phyloP scores from a whole-genome alignment of 352 stramenopile species.

The Pythium sp. region DNA sequence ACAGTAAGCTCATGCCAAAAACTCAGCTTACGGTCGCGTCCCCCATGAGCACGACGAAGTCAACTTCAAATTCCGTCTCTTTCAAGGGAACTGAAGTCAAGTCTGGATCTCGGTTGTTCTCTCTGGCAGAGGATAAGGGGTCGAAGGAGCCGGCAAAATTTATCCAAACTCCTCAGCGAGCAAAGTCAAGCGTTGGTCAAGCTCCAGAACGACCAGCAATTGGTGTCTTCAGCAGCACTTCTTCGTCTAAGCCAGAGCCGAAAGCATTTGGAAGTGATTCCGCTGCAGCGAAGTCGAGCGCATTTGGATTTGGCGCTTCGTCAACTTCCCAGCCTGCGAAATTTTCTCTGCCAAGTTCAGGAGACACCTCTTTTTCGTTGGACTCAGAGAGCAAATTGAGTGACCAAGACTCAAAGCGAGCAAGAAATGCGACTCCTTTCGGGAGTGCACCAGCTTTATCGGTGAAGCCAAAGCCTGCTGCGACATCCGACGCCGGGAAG shows the following conservation, averaged over 20 bases:
- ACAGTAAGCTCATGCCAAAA: conserved; percentile 70
- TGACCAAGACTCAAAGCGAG: conserved; percentile 11
- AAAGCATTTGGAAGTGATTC: conserved; percentile 6
- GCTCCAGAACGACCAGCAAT: conserved; percentile 47
- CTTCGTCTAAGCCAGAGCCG: conserved; percentile 4
- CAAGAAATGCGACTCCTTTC: neutral
- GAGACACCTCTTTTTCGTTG: conserved; percentile 14
- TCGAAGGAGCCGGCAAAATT: conserved; percentile 52
- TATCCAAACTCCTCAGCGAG: conserved; percentile 40
- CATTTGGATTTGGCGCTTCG: conserved; percentile 7
- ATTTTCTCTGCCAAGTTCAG: neutral
- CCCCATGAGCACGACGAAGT: conserved; percentile 50
- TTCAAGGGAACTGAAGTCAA: conserved; percentile 60
- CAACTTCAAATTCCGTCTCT: conserved; percentile 37
- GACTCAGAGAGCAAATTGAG: conserved; percentile 1
- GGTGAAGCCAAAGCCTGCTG: conserved; percentile 13
- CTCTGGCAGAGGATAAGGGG: conserved; percentile 55
- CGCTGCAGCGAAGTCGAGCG: conserved; percentile 3
- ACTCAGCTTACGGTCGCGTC: conserved; percentile 67
- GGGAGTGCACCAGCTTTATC: neutral
- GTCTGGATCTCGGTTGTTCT: conserved; percentile 55
- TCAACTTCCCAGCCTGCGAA: conserved; percentile 3
- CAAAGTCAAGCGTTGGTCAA: conserved; percentile 33
- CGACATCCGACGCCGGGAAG: conserved; percentile 4
- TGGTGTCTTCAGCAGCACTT: conserved; percentile 10